A percentile compares a stretch with the other conserved stretches of the same genome.
Conservation (phyloP, 768 basidiomycete species). For the Boletus sp. region DNA sequence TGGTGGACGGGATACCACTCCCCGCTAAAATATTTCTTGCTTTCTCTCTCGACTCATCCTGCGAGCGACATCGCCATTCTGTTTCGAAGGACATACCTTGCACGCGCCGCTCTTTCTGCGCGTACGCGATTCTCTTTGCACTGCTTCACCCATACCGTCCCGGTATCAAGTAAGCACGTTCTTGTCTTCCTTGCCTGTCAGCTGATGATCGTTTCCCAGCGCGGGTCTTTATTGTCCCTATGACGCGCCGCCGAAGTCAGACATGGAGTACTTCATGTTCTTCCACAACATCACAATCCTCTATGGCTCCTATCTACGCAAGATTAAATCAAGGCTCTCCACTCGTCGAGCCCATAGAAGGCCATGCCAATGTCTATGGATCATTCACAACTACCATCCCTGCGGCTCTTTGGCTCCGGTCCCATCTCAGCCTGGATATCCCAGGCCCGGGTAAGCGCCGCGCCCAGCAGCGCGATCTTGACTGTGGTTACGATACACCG, state of each 20-base stretch:
- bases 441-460: slow-evolving; percentile 8
- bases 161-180: background rate
- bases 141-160: background rate
- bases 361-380: slow-evolving; percentile 30
- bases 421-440: slow-evolving; percentile 17
- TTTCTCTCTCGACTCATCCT: background rate
- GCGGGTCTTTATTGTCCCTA: background rate
- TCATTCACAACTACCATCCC: slow-evolving; percentile 40
- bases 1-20: background rate
- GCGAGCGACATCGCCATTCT: background rate
- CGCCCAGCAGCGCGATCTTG: background rate
- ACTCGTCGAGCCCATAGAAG: slow-evolving; percentile 24
- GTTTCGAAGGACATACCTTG: background rate
- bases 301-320: slow-evolving; percentile 22
- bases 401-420: slow-evolving; percentile 31
- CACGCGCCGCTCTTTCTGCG: background rate
- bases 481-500: slow-evolving; percentile 23
- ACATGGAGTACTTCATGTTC: slow-evolving; percentile 22
- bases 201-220: background rate
- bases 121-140: background rate
- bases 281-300: slow-evolving; percentile 23
- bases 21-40: background rate
- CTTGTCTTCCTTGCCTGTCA: no score
- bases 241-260: slow-evolving; percentile 7
- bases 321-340: slow-evolving; percentile 21